phyloP scores from a whole-genome alignment of 306 rosid genomes.

The Dalbergia oliveri region DNA sequence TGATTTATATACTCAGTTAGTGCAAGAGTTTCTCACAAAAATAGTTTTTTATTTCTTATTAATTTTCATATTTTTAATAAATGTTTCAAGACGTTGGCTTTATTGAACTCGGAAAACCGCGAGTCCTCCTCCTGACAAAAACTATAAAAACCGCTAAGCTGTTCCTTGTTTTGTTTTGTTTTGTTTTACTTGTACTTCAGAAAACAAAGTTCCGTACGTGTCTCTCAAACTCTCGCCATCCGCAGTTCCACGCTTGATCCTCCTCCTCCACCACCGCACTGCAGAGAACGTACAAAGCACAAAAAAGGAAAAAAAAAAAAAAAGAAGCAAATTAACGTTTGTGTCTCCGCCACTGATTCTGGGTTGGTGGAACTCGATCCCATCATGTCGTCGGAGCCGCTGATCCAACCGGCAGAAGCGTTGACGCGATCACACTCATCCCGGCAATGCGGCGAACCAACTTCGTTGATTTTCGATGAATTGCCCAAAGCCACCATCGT shows the following conservation, averaged over 20 bases:
- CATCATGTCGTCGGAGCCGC: slow-evolving; percentile 78
- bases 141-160: slow-evolving; percentile 51
- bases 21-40: too few relatives aligned
- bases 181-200: neutral
- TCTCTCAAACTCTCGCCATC: neutral
- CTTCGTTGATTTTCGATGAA: slow-evolving; percentile 67
- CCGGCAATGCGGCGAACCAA: slow-evolving; percentile 54
- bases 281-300: too few relatives aligned
- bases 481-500: slow-evolving; percentile 74
- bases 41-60: too few relatives aligned
- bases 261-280: neutral
- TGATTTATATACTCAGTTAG: too few relatives aligned
- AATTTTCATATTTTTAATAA: too few relatives aligned
- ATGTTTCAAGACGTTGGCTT: neutral
- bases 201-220: neutral
- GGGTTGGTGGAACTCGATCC: neutral
- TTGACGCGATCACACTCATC: slow-evolving; percentile 41
- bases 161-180: neutral
- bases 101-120: slow-evolving; percentile 3
- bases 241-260: neutral
- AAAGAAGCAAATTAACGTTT: neutral
- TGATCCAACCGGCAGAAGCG: slow-evolving; percentile 58
- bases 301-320: too few relatives aligned
- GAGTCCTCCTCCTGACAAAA: slow-evolving; percentile 5
- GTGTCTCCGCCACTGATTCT: slow-evolving; percentile 8